Evolutionary conservation across 768 basidiomycete genomes (phyloP), one percentile per base, ranked within the genome.

Genomic region (Leccinum boreale): DNA sequence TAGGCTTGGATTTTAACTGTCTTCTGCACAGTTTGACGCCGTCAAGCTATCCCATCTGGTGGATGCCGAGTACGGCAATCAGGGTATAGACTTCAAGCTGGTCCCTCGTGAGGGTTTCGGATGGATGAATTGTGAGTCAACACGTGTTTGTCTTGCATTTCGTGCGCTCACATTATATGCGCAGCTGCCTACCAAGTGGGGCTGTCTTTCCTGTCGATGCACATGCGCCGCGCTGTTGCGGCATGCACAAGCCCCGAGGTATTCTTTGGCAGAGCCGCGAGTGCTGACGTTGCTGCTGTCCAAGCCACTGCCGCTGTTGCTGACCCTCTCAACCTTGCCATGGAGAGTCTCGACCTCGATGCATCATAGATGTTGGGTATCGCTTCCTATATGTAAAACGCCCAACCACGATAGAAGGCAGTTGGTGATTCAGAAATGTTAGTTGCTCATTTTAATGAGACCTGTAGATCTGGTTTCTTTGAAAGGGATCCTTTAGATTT

Each of bases 101-200:
- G 90, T 98, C 46, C 95, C 95, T 51, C 84, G 94, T 14, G 96
- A 98, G 75, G 96, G 96, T 55, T 99, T 98, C 69, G 96, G 96
- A 9, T 98, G 94, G 96, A 97, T 94, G 90, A 96, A 96, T 61
- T 81, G 92, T 93, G 66, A 59, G 86, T 76, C 11, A 39, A 35
- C 17, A 11, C 33, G 2, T 0, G 21, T 28, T 15, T 8, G 36
- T 36, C 26, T 10, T 31, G 14, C 31, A 29, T 48, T 26, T n/a
- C 36, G 53, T 28, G 58, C 42, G 55, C 55, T 57, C 46, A 50
- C 24, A 36, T 52, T 36, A 26, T 54, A 51, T 55, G 39, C 58
- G 44, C 65, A 94, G 92, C 95, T 63, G 92, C 94, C 29, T 98
- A 94, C 73, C 96, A 98, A 77, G 91, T 98, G 53, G 96, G 96